Base-by-base conservation (phyloP, 257 asterid genomes). In the Coffea eugenioides region DNA sequence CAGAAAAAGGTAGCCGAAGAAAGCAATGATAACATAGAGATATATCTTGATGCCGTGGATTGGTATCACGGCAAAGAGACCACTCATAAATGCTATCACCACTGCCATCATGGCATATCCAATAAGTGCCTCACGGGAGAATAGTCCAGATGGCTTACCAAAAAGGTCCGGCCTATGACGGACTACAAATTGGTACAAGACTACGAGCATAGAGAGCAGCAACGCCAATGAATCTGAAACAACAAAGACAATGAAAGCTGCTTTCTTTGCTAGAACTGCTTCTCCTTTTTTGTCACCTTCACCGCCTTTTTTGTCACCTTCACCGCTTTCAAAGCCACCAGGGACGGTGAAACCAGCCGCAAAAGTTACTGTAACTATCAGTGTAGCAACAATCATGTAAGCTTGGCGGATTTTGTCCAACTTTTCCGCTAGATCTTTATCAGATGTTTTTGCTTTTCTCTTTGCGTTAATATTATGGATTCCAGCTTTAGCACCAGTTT, bases 301-400 rank as follows among this genome's bases (percentile, higher is more conserved):
- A n/a, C 41, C n/a, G 69, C 84, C 82, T 56, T 66, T 18, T 11
- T 72, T 23, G 9, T 70, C 15, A 15, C 73, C 61, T 0, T 61
- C n/a, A 9, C 31, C 1, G 0, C 10, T 23, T 4, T 76, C 34
- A 67, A 64, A 80, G 25, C 84, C 87, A 16, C 87, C 87, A 1
- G 84, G 84, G 20, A 80, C 20, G 11, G 84, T 80, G 41, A 80
- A 77, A 41, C 79, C 84, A 46, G 84, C 80, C 4, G 84, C 72
- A 70, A 80, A 83, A 12, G 82, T 77, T 1, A 83, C 73, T 12
- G 79, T 77, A 1, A 61, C 14, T 4, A 62, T 61, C 9, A 83
- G 73, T 1, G 84, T 73, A 2, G 82, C 87, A 18, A 83, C 82
- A 11, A 83, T 1, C 46, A 76, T 15, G 12, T 76, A 52, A 2